Evolutionary conservation across 768 basidiomycete genomes (phyloP).

Genomic region (Lactarius vividus): DNA sequence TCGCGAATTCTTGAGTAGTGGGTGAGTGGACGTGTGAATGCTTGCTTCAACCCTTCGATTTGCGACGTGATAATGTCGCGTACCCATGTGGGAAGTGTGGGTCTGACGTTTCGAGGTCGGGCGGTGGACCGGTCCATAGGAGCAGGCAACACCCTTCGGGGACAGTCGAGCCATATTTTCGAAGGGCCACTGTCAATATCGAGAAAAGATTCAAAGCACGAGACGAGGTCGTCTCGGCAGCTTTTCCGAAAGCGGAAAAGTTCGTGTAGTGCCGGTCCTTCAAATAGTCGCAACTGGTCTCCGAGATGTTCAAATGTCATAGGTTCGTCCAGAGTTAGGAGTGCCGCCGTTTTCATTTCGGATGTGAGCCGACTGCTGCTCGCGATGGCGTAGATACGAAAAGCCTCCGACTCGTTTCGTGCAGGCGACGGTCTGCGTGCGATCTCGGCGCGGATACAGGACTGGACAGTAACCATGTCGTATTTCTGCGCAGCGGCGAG

Average conservation of each 20-base stretch:
- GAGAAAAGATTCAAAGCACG: background rate
- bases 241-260: background rate
- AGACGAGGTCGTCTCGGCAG: background rate
- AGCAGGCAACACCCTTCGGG: no score
- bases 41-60: background rate
- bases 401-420: slow-evolving; percentile 1
- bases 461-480: slow-evolving; percentile 22
- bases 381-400: slow-evolving; percentile 25
- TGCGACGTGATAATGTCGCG: background rate
- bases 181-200: background rate
- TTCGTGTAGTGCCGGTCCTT: background rate
- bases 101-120: background rate
- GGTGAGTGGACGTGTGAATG: background rate
- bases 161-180: background rate
- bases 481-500: slow-evolving; percentile 30
- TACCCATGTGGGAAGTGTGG: background rate
- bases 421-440: background rate
- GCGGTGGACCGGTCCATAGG: background rate
- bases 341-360: background rate
- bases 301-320: slow-evolving; percentile 10
- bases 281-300: background rate
- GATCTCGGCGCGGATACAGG: background rate
- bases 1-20: background rate
- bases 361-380: slow-evolving; percentile 7
- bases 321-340: background rate